A percentile compares a stretch with the other conserved stretches of the same genome.
Evolutionary conservation across 495 filamentous ascomycete genomes (phyloP).

Genomic region (Neurospora intermedia): DNA sequence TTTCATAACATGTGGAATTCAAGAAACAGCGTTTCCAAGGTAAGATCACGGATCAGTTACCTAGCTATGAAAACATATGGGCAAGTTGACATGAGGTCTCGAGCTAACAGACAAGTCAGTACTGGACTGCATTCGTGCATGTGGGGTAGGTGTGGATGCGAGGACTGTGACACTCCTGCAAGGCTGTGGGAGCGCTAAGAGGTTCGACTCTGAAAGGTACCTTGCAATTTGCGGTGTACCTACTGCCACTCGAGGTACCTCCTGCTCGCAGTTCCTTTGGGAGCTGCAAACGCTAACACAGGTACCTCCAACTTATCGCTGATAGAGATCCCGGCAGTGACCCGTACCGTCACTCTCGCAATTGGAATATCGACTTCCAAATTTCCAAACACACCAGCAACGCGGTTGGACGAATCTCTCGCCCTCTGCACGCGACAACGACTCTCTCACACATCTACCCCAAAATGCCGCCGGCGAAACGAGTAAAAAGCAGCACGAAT

Average conservation of each 20-base stretch:
- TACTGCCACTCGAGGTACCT: not conserved
- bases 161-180: not conserved
- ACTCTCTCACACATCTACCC: not conserved
- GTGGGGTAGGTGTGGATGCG: not conserved
- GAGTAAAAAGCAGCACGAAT: conserved; percentile 33
- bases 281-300: not conserved
- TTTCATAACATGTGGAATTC: no score
- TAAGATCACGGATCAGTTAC: no score
- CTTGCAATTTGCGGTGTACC: not conserved
- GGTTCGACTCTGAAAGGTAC: not conserved
- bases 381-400: not conserved
- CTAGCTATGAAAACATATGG: no score
- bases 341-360: not conserved
- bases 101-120: no score
- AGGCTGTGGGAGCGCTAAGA: not conserved
- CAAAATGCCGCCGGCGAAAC: conserved; percentile 39
- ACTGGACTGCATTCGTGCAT: not conserved
- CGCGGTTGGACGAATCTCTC: not conserved
- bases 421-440: conserved; percentile 11
- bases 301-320: not conserved
- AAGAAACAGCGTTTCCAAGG: no score
- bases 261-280: not conserved
- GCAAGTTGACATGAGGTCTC: no score
- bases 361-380: not conserved
- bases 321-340: not conserved